A percentile compares a stretch with the other conserved stretches of the same genome.
Conservation (phyloP, 345 rosid genomes). For the Eucalyptus marginata region DNA sequence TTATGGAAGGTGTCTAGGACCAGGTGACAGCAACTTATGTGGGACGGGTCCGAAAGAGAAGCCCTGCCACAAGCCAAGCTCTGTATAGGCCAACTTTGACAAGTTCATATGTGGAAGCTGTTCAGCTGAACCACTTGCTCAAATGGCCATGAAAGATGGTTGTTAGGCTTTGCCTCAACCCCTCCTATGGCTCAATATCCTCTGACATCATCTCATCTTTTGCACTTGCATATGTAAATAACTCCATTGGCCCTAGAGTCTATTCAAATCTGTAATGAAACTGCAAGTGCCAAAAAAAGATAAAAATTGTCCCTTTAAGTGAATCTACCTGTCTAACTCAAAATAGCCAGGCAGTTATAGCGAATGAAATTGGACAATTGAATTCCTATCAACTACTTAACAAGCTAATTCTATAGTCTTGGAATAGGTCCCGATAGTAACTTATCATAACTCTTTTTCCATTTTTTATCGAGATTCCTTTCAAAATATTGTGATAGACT, state of each 20-base stretch:
- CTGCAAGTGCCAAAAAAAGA: background rate
- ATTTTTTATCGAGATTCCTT: background rate
- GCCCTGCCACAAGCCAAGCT: background rate
- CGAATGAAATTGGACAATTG: background rate
- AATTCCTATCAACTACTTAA: background rate
- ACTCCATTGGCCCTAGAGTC: background rate
- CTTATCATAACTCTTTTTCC: background rate
- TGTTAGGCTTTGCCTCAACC: background rate
- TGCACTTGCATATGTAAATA: rapidly evolving
- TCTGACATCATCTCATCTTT: background rate
- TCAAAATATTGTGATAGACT: background rate
- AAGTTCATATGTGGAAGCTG: background rate
- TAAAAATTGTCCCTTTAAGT: background rate
- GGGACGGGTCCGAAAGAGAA: background rate
- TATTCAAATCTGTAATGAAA: background rate
- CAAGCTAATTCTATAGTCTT: background rate
- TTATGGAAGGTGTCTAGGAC: background rate
- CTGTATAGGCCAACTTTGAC: background rate
- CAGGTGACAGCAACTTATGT: background rate
- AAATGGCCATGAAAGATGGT: background rate
- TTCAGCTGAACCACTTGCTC: background rate
- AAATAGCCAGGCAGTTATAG: background rate
- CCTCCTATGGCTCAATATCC: background rate
- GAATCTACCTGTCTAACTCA: background rate
- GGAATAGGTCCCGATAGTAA: rapidly evolving